Conservation (phyloP, 129 eudicot species). For the Erigeron canadensis region DNA sequence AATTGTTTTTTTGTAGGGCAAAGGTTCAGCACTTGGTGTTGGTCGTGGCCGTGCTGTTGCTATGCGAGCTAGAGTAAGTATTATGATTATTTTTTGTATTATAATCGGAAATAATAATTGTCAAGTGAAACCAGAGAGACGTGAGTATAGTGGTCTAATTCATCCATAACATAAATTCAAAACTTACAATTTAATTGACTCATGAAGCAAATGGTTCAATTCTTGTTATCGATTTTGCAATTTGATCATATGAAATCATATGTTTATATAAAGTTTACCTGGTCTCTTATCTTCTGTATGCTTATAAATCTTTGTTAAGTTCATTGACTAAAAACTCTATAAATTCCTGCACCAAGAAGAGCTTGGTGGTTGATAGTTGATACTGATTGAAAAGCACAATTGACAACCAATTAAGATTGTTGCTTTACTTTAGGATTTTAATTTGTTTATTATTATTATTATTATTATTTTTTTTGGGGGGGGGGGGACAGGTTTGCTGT, state of each 20-base stretch:
- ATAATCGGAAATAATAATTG: not conserved
- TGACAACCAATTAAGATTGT: too few relatives aligned
- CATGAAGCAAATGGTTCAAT: not conserved
- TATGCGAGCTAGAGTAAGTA: constrained; percentile 89
- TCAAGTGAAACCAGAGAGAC: not conserved
- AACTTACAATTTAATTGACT: not conserved
- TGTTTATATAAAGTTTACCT: not conserved
- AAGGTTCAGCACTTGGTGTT: constrained; percentile 55
- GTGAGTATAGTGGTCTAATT: not conserved
- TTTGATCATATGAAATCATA: not conserved
- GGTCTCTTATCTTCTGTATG: too few relatives aligned
- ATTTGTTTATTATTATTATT: too few relatives aligned
- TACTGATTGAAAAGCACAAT: not conserved
- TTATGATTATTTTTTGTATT: not conserved
- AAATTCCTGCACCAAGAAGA: not conserved
- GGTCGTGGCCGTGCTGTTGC: constrained; percentile 82
- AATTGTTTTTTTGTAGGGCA: constrained; percentile 52
- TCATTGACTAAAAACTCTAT: not conserved
- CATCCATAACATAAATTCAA: not conserved
- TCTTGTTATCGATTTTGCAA: not conserved
- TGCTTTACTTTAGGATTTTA: too few relatives aligned
- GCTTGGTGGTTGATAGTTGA: not conserved
- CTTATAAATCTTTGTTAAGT: not conserved
- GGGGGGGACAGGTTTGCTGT: too few relatives aligned
- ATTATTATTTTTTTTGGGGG: too few relatives aligned